Evolutionary conservation across 2,329 filamentous ascomycete species (phyloP).

Genomic region (Colletotrichum sansevieriae): DNA sequence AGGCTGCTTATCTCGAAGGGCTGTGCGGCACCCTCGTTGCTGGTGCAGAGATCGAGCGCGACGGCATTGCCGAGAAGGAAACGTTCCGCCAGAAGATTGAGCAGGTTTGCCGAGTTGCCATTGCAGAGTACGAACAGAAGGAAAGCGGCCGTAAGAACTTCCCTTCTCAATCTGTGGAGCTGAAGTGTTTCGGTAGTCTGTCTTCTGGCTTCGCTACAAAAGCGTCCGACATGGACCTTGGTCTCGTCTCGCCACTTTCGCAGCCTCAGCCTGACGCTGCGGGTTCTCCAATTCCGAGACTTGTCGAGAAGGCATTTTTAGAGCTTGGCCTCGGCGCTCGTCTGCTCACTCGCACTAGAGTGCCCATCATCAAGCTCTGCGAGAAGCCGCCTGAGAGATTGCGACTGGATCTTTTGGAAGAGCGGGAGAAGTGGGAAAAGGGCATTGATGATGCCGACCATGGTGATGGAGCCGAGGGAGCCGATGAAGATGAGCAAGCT

Average conservation of each 20-base stretch:
- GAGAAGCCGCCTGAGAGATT: slow-evolving; percentile 75
- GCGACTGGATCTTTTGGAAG: slow-evolving; percentile 70
- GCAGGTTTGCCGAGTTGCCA: slow-evolving; percentile 70
- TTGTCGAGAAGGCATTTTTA: slow-evolving; percentile 82
- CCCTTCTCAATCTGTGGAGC: slow-evolving; percentile 68
- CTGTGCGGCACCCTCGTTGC: slow-evolving; percentile 65
- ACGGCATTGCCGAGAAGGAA: slow-evolving; percentile 79
- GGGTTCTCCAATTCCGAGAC: slow-evolving; percentile 75
- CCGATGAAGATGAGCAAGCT: slow-evolving; percentile 47
- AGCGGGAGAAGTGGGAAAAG: slow-evolving; percentile 79
- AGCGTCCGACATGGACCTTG: slow-evolving; percentile 92
- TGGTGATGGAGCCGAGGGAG: slow-evolving; percentile 51
- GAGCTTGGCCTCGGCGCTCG: slow-evolving; percentile 80
- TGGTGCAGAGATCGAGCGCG: slow-evolving; percentile 70
- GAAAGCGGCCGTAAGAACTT: slow-evolving; percentile 59
- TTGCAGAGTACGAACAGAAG: slow-evolving; percentile 65
- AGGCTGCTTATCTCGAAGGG: slow-evolving; percentile 62
- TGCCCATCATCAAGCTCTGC: slow-evolving; percentile 91
- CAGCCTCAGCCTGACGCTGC: slow-evolving; percentile 64
- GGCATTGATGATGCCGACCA: slow-evolving; percentile 57
- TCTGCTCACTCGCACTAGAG: slow-evolving; percentile 81
- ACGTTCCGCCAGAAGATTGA: slow-evolving; percentile 76
- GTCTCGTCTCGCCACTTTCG: slow-evolving; percentile 76
- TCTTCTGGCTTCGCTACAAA: slow-evolving; percentile 88
- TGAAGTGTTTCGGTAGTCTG: slow-evolving; percentile 86